Base-by-base conservation (phyloP, 1,284 basidiomycete genomes). In the Taiwanofungus camphoratus region DNA sequence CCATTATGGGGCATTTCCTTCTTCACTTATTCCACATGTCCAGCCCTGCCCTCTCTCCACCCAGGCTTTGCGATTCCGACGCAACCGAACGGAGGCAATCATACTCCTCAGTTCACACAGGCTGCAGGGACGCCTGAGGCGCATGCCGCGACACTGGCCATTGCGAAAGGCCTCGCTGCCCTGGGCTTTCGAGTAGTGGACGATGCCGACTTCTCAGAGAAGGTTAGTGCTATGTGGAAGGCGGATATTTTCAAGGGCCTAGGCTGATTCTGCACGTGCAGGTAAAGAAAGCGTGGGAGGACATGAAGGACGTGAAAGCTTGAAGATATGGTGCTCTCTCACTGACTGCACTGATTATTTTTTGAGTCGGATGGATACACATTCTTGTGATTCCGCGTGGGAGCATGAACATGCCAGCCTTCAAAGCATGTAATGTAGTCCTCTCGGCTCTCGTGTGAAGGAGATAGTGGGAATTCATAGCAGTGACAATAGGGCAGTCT, bases 151-250 rank as follows among this genome's bases (percentile, higher is more conserved):
- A 73, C 76, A 19, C 62, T 85, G 38, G 67, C 67, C 39, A 67
- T 79, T 1, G 70, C 75, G 8, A 80, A 82, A 48, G 79, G 73
- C 1, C 68, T 86, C 4, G 79, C 82, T 2, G 67, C 71, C 3
- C 69, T 72, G 1, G 83, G 76, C 0, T 67, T 79, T 45, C 68
- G 76, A 13, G 74, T 77, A 3, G 53, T 85, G 6, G 67, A 71
- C 11, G 82, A 86, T 50, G 69, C 69, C 15, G 59, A 56, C 49
- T 77, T 67, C 53, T 65, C 48, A 44, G 65, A 61, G 57, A 64
- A 60, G 53, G 70, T 68, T 16, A 12, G 6, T 27, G 6, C 20
- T 15, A 31, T 33, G 36, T n/a, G 7, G 12, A 1, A 9, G 12
- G 12, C 6, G 3, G 8, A 13, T 3, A 20, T 20, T 9, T 8